Conservation (phyloP, 352 stramenopile species). For the Plasmopara muralis region DNA sequence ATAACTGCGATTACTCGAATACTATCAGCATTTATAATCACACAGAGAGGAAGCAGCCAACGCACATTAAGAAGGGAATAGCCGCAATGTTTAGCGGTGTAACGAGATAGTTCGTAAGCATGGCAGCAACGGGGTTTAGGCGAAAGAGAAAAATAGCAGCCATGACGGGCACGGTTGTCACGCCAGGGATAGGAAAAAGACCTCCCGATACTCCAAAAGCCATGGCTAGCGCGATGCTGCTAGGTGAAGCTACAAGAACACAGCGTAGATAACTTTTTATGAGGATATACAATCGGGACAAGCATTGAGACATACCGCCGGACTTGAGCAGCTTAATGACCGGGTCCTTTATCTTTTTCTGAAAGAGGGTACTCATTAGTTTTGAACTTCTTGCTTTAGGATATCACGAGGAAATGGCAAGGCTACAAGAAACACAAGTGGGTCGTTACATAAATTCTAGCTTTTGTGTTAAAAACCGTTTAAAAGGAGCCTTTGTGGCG, state of each 20-base stretch:
- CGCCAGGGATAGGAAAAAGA: conserved; percentile 71
- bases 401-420: too few species aligned
- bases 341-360: conserved; percentile 66
- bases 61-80: conserved; percentile 74
- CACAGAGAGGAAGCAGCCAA: background rate
- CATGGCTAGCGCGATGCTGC: conserved; percentile 71
- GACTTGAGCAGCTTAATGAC: conserved; percentile 71
- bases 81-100: conserved; percentile 75
- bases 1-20: conserved; percentile 25
- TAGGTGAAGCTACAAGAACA: conserved; percentile 45
- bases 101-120: conserved; percentile 79
- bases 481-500: too few species aligned
- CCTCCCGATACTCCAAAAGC: conserved; percentile 68
- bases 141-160: conserved; percentile 68
- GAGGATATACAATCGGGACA: background rate
- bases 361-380: conserved; percentile 37
- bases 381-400: background rate
- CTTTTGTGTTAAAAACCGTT: too few species aligned
- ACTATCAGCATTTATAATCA: conserved; percentile 1
- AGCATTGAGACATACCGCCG: conserved; percentile 32
- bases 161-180: conserved; percentile 72
- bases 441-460: too few species aligned
- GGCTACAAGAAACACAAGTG: too few species aligned
- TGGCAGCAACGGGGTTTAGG: conserved; percentile 73
- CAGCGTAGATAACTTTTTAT: conserved; percentile 1